Base-by-base conservation (phyloP, 1,284 basidiomycete genomes). In the Cystobasidiaceae sp. region DNA sequence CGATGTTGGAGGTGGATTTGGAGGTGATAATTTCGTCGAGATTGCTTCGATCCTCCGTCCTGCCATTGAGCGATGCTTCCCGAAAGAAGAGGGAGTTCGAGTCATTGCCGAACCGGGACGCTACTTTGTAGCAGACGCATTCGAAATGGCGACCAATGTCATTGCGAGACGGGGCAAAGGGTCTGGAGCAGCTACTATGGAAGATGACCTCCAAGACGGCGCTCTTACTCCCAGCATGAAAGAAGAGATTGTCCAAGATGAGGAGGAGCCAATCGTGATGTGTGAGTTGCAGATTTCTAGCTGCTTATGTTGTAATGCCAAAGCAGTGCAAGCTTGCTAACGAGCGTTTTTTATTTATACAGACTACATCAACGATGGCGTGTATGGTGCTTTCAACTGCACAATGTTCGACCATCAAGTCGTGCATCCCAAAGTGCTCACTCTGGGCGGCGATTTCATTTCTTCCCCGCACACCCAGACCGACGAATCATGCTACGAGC, bases 381-480 rank as follows among this genome's bases (percentile, higher is more conserved):
- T 97, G 43, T 98, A 98, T 78, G 93, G 94, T 59, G 89, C 94
- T 21, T 97, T 98, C 84, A 97, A 98, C 83, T 93, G 90, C 78
- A 89, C 91, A 78, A 81, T 94, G 75, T 94, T 93, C 77, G 91
- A 94, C 79, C 92, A 93, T 79, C 89, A 92, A 75, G 83, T 86
- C 67, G 87, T 90, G 19, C 83, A 87, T 73, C 91, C 91, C 43
- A 86, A 89, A 77, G 88, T 91, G 28, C 81, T 93, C 56, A 83
- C 83, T 19, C 74, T 66, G 66, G 13, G 43, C 27, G 78, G 43
- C 68, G 70, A 49, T 68, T 75, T 67, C 52, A 28, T 63, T 17
- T 44, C 51, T 17, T 46, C 60, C 6, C 51, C 58, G 6, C 32
- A 43, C 15, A 49, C 52, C 11, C 15, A 54, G 3, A 51, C 50